These are phyloP conservation scores for Cryptosporidium ryanae DNA, from an alignment of 169 alveolate genomes.

Conservation along the genomic window DNA sequence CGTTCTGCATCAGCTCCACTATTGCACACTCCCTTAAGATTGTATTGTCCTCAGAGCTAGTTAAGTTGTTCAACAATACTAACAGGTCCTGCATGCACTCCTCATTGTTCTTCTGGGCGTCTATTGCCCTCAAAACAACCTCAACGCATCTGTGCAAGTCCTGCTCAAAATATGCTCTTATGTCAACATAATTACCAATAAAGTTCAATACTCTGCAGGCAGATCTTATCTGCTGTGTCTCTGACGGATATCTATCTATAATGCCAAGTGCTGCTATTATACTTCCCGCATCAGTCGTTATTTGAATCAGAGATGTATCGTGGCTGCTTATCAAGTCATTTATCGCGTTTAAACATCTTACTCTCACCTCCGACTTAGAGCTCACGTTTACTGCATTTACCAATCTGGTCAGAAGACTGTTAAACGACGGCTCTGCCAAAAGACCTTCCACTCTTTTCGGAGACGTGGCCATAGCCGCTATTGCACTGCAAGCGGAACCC, in stretches of 20 bases:
- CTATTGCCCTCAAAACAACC: constrained; percentile 54
- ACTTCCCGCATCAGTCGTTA: constrained; percentile 65
- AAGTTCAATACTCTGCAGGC: constrained; percentile 73
- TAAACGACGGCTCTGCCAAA: constrained; percentile 85
- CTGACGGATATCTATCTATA: constrained; percentile 68
- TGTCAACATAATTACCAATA: constrained; percentile 67
- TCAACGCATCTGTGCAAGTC: constrained; percentile 70
- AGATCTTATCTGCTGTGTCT: constrained; percentile 41
- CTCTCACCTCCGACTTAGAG: constrained; percentile 50
- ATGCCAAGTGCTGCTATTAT: constrained; percentile 72
- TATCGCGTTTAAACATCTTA: constrained; percentile 57
- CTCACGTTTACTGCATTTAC: constrained; percentile 80
- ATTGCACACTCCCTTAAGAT: constrained; percentile 85
- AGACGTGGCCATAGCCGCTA: constrained; percentile 89
- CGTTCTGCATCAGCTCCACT: constrained; percentile 87
- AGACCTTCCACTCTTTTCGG: constrained; percentile 86
- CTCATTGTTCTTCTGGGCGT: constrained; percentile 81
- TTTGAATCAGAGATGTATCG: constrained; percentile 60
- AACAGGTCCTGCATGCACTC: constrained; percentile 80
- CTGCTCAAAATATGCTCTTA: constrained; percentile 70
- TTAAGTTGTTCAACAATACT: constrained; percentile 80
- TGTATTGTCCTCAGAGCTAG: constrained; percentile 80
- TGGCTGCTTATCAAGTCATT: constrained; percentile 71
- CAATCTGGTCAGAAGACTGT: constrained; percentile 79
- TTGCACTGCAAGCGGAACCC: constrained; percentile 88